These are phyloP conservation scores for Fusarium pseudograminearum DNA, from an alignment of 2,329 filamentous ascomycete species.

Conservation along the genomic window DNA sequence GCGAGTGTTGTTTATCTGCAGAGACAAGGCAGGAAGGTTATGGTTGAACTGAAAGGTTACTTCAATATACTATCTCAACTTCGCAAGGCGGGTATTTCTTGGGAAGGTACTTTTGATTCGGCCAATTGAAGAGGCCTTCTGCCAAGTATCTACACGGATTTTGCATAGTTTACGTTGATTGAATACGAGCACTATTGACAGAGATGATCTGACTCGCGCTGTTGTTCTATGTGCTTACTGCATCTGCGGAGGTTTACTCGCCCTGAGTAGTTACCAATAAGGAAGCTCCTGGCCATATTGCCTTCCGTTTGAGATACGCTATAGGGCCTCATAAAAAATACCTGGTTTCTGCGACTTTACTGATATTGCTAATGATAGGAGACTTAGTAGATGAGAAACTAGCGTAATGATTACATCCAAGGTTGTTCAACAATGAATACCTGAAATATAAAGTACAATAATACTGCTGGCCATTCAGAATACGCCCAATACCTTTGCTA, in stretches of 20 bases:
- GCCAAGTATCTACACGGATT: background rate
- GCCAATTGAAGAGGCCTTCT: background rate
- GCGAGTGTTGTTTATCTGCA: background rate
- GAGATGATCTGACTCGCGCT: background rate
- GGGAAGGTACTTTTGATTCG: background rate
- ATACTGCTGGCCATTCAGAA: too few relatives aligned
- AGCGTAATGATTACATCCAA: too few relatives aligned
- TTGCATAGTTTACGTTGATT: background rate
- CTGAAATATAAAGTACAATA: too few relatives aligned
- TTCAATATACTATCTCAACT: background rate
- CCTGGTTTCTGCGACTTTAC: too few relatives aligned
- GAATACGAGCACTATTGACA: background rate
- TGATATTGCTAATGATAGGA: too few relatives aligned
- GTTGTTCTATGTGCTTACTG: background rate
- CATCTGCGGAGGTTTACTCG: background rate
- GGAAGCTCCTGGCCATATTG: background rate
- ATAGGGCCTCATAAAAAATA: too few relatives aligned
- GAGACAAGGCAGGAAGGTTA: background rate
- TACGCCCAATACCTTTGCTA: too few relatives aligned
- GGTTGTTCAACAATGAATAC: too few relatives aligned
- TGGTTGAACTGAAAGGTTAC: background rate
- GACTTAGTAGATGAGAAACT: too few relatives aligned
- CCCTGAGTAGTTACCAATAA: background rate
- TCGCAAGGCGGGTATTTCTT: background rate
- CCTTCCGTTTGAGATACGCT: too few relatives aligned